Percentiles rank a stretch among this genome's conserved stretches.
phyloP scores from a whole-genome alignment of 2,329 filamentous ascomycete species.

The Beauveria sp. region DNA sequence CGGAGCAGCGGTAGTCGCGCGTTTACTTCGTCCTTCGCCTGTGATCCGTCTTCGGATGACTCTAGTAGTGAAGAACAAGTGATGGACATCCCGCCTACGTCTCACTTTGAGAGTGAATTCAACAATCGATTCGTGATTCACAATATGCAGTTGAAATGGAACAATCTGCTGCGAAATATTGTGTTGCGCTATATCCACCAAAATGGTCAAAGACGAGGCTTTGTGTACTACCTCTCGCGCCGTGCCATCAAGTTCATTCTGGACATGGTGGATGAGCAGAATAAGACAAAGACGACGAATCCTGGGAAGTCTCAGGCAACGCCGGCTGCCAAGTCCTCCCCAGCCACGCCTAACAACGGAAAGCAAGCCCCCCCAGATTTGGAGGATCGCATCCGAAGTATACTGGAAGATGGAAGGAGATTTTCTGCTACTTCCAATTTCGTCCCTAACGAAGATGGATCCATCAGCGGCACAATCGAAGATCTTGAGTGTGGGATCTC shows the following conservation, averaged over 20 bases:
- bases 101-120: constrained; percentile 89
- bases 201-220: constrained; percentile 89
- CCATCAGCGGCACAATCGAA: constrained; percentile 40
- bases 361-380: constrained; percentile 59
- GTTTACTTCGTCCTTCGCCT: constrained; percentile 12
- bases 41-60: neutral
- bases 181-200: constrained; percentile 96
- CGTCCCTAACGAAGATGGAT: constrained; percentile 24
- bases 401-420: constrained; percentile 75
- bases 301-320: constrained; percentile 23
- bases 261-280: constrained; percentile 93
- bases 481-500: constrained; percentile 70
- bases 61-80: constrained; percentile 25
- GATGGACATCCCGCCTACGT: constrained; percentile 61
- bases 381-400: constrained; percentile 77
- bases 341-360: constrained; percentile 36
- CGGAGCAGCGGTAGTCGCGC: constrained; percentile 22
- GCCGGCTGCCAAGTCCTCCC: constrained; percentile 23
- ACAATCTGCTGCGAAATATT: constrained; percentile 90
- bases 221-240: constrained; percentile 95
- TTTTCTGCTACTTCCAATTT: constrained; percentile 49
- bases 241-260: constrained; percentile 96
- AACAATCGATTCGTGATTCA: constrained; percentile 98
- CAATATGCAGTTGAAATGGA: constrained; percentile 97
- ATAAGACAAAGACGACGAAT: constrained; percentile 52